Conservation (phyloP, 2,329 filamentous ascomycete genomes). For the Penicillium sp. region DNA sequence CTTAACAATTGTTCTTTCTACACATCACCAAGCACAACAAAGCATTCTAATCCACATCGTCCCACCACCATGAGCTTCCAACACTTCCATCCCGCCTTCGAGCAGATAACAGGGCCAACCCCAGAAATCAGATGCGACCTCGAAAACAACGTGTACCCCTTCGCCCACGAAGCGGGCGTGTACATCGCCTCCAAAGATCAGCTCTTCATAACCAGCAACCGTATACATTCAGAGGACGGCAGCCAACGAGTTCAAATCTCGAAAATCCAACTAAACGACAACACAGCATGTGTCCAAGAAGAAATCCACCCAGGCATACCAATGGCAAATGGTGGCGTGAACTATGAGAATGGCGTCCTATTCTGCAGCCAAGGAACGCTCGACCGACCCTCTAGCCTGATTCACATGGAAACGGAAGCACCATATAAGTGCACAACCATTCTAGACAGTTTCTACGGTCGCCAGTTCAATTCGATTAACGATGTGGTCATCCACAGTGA, state of each 20-base stretch:
- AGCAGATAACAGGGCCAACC: background rate
- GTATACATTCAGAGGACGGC: conserved; percentile 5
- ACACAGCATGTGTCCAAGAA: conserved; percentile 4
- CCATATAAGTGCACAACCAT: conserved; percentile 28
- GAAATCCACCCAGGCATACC: conserved; percentile 34
- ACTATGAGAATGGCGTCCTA: conserved; percentile 43
- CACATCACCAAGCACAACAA: background rate
- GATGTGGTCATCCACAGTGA: conserved; percentile 39
- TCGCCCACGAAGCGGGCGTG: conserved; percentile 52
- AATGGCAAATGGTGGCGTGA: conserved; percentile 54
- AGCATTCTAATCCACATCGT: background rate
- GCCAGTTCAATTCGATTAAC: conserved; percentile 41
- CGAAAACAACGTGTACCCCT: conserved; percentile 37
- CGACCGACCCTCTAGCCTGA: conserved; percentile 11
- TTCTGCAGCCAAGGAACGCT: conserved; percentile 45
- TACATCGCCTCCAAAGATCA: conserved; percentile 33
- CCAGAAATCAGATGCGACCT: background rate
- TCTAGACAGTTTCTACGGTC: conserved; percentile 36
- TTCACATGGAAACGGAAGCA: conserved; percentile 12
- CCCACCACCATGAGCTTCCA: background rate
- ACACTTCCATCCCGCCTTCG: background rate
- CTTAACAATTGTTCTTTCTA: background rate
- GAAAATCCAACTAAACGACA: conserved; percentile 4
- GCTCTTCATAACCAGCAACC: conserved; percentile 39
- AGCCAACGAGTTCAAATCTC: conserved; percentile 26